These are phyloP conservation scores for Dioscorea dumetorum DNA, from an alignment of 106 monocot species.

Conservation along the genomic window DNA sequence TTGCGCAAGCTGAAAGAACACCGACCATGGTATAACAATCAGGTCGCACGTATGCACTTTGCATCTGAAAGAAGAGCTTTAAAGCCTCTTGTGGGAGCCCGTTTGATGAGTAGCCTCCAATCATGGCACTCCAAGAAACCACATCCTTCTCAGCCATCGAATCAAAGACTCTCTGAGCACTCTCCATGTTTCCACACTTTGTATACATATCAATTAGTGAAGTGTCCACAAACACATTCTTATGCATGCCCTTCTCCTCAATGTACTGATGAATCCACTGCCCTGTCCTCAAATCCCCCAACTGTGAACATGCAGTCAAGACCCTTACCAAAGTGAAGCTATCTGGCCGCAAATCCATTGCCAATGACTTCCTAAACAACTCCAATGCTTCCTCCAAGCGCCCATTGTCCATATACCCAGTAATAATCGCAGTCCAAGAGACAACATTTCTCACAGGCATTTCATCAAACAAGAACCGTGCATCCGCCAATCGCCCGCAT, in stretches of 20 bases:
- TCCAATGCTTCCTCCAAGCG: conserved; percentile 24
- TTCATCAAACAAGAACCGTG: conserved; percentile 60
- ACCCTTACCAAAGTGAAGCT: conserved; percentile 54
- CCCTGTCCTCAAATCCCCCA: conserved; percentile 40
- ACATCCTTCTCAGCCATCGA: conserved; percentile 54
- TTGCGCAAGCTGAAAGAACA: conserved; percentile 66
- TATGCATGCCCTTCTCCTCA: conserved; percentile 27
- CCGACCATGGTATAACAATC: conserved; percentile 72
- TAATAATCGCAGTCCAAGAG: conserved; percentile 61
- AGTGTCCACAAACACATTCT: conserved; percentile 56
- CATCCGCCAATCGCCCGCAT: conserved; percentile 35
- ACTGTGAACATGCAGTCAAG: conserved; percentile 39
- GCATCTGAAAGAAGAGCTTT: conserved; percentile 54
- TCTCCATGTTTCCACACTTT: conserved; percentile 66
- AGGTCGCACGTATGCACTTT: conserved; percentile 30
- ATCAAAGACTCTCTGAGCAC: conserved; percentile 49
- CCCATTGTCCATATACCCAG: conserved; percentile 38
- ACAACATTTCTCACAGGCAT: conserved; percentile 47
- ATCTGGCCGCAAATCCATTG: conserved; percentile 40
- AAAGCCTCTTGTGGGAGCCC: conserved; percentile 65
- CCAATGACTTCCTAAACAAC: conserved; percentile 33
- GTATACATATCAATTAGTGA: conserved; percentile 65
- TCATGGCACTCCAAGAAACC: conserved; percentile 77
- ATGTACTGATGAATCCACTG: conserved; percentile 29
- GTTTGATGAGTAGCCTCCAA: conserved; percentile 69